phyloP scores from a whole-genome alignment of 371 early-diverging fungal species.

The Mucor lusitanicus region DNA sequence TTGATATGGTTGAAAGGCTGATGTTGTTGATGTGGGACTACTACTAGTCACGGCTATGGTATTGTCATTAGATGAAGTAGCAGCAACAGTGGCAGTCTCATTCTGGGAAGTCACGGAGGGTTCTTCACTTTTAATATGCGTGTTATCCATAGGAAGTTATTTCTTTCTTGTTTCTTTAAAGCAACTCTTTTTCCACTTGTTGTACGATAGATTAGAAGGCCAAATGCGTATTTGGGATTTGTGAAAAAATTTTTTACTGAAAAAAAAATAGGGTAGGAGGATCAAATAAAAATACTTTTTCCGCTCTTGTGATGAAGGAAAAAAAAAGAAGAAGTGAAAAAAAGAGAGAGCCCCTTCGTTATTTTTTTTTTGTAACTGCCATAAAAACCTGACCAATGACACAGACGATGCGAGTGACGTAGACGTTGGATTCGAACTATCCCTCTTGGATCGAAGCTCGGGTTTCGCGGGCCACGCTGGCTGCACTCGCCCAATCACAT shows the following conservation, averaged over 20 bases:
- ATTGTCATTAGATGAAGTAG: conserved; percentile 16
- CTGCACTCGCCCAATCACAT: background rate
- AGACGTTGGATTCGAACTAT: background rate
- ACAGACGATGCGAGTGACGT: background rate
- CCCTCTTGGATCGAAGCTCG: background rate
- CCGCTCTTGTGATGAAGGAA: background rate
- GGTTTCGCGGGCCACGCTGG: background rate
- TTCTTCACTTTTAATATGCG: conserved; percentile 32
- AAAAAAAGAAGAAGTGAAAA: conserved; percentile 3
- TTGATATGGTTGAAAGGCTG: conserved; percentile 42
- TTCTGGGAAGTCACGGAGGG: conserved; percentile 31
- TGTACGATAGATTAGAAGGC: background rate
- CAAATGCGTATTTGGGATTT: background rate
- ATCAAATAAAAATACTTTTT: conserved; percentile 3
- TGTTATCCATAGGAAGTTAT: conserved; percentile 25
- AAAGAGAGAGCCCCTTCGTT: conserved; percentile 4
- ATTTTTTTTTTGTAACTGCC: conserved; percentile 2
- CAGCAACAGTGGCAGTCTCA: conserved; percentile 32
- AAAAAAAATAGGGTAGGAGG: conserved; percentile 4
- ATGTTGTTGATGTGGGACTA: conserved; percentile 34
- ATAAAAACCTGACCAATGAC: background rate
- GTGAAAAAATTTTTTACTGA: background rate
- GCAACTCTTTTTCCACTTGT: background rate
- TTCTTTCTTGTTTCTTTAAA: conserved; percentile 6
- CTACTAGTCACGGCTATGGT: conserved; percentile 43